Percentiles rank a stretch among this genome's conserved stretches.
These are phyloP conservation scores for Elasticomyces elasticus DNA, from an alignment of 495 filamentous ascomycete species.

Conservation along the genomic window DNA sequence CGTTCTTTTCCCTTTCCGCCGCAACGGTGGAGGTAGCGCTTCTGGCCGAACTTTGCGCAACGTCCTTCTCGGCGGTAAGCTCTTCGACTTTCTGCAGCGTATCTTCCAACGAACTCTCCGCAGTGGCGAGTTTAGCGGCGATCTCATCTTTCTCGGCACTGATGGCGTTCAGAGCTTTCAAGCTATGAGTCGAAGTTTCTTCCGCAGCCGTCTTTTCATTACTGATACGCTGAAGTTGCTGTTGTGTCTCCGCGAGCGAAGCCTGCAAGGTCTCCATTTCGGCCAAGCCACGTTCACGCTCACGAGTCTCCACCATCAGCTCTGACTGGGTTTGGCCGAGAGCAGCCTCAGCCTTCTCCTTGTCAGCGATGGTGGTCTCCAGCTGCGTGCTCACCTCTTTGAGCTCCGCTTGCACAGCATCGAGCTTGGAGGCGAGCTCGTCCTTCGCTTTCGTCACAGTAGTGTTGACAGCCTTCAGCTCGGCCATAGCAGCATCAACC, in stretches of 20 bases:
- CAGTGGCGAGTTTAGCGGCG: neutral
- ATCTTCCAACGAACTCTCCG: neutral
- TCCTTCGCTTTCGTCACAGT: neutral
- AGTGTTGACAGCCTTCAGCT: neutral
- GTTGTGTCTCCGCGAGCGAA: neutral
- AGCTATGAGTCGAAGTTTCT: neutral
- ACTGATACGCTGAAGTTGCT: neutral
- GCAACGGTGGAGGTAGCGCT: neutral
- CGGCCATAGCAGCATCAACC: neutral
- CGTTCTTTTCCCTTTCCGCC: neutral
- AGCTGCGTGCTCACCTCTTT: neutral
- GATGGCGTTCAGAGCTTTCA: neutral
- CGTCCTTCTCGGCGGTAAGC: neutral
- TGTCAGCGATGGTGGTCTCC: neutral
- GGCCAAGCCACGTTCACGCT: no score
- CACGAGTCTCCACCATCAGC: neutral
- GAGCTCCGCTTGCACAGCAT: neutral
- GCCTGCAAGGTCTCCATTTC: neutral
- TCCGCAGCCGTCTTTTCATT: neutral
- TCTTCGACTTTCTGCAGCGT: neutral
- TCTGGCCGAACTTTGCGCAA: neutral
- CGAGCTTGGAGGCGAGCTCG: neutral
- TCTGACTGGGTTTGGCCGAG: neutral
- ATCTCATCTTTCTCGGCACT: neutral
- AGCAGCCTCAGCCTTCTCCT: neutral